Evolutionary conservation across 495 filamentous ascomycete species (phyloP).

Genomic region (Mytilinidion resinicola): DNA sequence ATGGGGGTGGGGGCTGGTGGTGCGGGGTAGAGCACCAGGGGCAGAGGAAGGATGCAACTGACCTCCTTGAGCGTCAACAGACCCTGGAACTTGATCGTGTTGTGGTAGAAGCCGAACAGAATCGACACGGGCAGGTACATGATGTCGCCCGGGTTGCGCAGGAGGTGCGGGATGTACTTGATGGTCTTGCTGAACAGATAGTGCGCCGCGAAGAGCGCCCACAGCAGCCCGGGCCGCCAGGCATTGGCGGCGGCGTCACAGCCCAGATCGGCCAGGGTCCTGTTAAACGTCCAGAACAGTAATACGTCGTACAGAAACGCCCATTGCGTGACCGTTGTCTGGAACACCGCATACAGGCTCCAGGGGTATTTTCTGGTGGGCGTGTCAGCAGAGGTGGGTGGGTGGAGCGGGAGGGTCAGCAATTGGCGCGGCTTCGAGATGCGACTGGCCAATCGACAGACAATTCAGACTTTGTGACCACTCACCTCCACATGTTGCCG

Average conservation of each 20-base stretch:
- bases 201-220: conserved; percentile 19
- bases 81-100: conserved; percentile 57
- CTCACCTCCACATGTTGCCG: conserved; percentile 46
- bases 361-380: conserved; percentile 47
- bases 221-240: conserved; percentile 10
- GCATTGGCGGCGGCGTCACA: background rate
- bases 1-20: conserved; percentile 1
- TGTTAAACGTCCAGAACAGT: conserved; percentile 36
- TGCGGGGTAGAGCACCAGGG: background rate
- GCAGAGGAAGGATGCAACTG: conserved; percentile 9
- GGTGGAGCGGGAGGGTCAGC: conserved; percentile 8
- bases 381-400: background rate
- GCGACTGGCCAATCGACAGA: background rate
- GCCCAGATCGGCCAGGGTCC: conserved; percentile 27
- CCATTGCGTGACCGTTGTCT: conserved; percentile 54
- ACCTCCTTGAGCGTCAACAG: conserved; percentile 47
- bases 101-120: conserved; percentile 55
- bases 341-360: conserved; percentile 56
- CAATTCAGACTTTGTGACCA: conserved; percentile 2
- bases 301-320: conserved; percentile 50
- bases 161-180: conserved; percentile 55
- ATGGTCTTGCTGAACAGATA: conserved; percentile 51
- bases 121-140: conserved; percentile 49
- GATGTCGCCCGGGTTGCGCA: conserved; percentile 51
- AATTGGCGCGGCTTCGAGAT: background rate